Evolutionary conservation across 768 basidiomycete genomes (phyloP).

Genomic region (Lactifluus pinguis): DNA sequence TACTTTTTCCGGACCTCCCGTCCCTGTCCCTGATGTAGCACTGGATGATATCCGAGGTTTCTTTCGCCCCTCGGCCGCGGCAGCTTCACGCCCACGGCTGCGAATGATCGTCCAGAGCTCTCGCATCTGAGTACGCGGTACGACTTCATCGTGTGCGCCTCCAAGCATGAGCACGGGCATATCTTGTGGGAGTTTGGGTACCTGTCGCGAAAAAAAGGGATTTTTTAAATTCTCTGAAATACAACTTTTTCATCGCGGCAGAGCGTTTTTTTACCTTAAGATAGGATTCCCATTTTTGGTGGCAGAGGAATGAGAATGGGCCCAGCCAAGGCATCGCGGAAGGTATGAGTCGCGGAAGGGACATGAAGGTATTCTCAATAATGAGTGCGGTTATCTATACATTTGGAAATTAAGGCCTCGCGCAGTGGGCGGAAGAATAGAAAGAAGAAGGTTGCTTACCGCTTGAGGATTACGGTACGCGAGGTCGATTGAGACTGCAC

Average conservation of each 20-base stretch:
- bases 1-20: background rate
- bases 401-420: background rate
- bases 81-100: constrained; percentile 9
- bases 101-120: constrained; percentile 55
- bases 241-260: background rate
- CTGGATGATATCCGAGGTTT: background rate
- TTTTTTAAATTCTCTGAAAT: too few species aligned
- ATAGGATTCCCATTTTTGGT: constrained; percentile 83
- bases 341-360: constrained; percentile 75
- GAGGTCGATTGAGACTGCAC: constrained; percentile 86
- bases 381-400: constrained; percentile 66
- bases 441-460: constrained; percentile 29
- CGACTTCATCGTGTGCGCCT: constrained; percentile 62
- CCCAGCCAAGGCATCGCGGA: constrained; percentile 63
- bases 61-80: background rate
- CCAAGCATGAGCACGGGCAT: constrained; percentile 79
- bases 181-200: constrained; percentile 44
- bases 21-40: background rate
- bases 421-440: background rate
- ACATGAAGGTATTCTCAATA: constrained; percentile 91
- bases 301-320: constrained; percentile 70
- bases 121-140: constrained; percentile 70
- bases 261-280: constrained; percentile 35
- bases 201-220: background rate
- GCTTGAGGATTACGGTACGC: constrained; percentile 67